Evolutionary conservation across 345 rosid genomes (phyloP).

Genomic region (Aquilaria malaccensis): DNA sequence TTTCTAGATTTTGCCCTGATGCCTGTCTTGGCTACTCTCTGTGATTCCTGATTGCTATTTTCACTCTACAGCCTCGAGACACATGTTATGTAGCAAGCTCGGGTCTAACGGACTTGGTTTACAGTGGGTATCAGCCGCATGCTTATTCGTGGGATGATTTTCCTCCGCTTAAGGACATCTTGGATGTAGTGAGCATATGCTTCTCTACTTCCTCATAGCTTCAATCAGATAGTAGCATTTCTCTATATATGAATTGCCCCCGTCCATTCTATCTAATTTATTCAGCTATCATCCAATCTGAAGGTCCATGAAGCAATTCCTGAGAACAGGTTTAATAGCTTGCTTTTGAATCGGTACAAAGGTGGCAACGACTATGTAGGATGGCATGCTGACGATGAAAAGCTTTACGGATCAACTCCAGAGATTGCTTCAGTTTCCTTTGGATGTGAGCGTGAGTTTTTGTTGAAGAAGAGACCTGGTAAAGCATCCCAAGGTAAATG

Average conservation of each 20-base stretch:
- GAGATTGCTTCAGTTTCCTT: slow-evolving; percentile 82
- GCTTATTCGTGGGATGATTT: slow-evolving; percentile 79
- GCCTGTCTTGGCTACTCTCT: not conserved
- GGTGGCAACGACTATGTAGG: slow-evolving; percentile 70
- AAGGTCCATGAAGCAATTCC: slow-evolving; percentile 71
- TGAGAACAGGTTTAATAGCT: slow-evolving; percentile 78
- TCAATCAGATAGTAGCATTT: not conserved
- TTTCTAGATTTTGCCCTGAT: slow-evolving; percentile 1
- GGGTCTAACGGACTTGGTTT: slow-evolving; percentile 48
- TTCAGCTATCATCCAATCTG: slow-evolving; percentile 18
- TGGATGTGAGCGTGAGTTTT: slow-evolving; percentile 84
- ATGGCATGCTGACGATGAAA: slow-evolving; percentile 94
- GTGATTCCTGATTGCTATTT: not conserved
- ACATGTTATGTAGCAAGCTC: slow-evolving; percentile 70
- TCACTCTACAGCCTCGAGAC: slow-evolving; percentile 58
- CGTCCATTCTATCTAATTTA: not conserved
- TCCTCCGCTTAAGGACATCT: slow-evolving; percentile 70
- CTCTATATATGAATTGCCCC: not conserved
- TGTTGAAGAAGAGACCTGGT: slow-evolving; percentile 51
- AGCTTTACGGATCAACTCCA: slow-evolving; percentile 60
- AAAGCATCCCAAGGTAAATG: slow-evolving; percentile 40
- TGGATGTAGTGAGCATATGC: slow-evolving; percentile 44
- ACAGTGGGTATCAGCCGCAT: slow-evolving; percentile 67
- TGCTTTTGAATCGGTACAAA: slow-evolving; percentile 69
- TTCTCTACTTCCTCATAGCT: not conserved